These are phyloP conservation scores for Amanita fuliginea DNA, from an alignment of 768 basidiomycete genomes.

Conservation along the genomic window DNA sequence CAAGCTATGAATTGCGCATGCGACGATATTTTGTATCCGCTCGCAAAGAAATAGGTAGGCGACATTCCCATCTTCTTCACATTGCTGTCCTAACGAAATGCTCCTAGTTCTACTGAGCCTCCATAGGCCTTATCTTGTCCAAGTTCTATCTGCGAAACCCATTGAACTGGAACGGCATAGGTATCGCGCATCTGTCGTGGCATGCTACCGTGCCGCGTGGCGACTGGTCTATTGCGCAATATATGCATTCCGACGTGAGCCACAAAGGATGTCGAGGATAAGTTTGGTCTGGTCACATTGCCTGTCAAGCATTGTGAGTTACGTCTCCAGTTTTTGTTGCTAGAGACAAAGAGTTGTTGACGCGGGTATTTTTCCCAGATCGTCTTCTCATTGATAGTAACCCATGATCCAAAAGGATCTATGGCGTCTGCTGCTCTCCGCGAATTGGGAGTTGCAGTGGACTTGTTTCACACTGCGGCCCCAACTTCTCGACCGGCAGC, in stretches of 20 bases:
- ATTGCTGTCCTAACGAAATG: too few relatives aligned
- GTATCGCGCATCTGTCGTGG: constrained; percentile 60
- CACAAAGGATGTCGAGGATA: constrained; percentile 32
- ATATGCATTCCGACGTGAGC: constrained; percentile 27
- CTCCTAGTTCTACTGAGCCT: constrained; percentile 46
- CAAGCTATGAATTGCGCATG: constrained; percentile 19
- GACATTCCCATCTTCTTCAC: neutral
- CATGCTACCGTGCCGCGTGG: constrained; percentile 66
- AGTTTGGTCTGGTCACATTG: constrained; percentile 55
- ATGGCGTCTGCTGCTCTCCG: constrained; percentile 35
- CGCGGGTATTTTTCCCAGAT: constrained; percentile 27
- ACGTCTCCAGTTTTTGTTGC: neutral
- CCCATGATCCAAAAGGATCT: constrained; percentile 35
- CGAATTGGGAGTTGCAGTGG: constrained; percentile 33
- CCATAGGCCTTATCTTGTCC: constrained; percentile 59
- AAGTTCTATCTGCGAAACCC: constrained; percentile 51
- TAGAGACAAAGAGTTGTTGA: neutral
- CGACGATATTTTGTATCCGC: constrained; percentile 33
- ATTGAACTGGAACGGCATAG: constrained; percentile 46
- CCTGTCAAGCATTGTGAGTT: constrained; percentile 51
- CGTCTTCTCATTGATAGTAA: constrained; percentile 45
- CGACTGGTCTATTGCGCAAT: constrained; percentile 42
- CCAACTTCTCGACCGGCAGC: constrained; percentile 32
- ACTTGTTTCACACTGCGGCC: constrained; percentile 37
- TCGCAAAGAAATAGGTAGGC: constrained; percentile 39